Evolutionary conservation across 805 yeast species (phyloP), one percentile per base, ranked within the genome.

Genomic region (Lachancea fermentati): DNA sequence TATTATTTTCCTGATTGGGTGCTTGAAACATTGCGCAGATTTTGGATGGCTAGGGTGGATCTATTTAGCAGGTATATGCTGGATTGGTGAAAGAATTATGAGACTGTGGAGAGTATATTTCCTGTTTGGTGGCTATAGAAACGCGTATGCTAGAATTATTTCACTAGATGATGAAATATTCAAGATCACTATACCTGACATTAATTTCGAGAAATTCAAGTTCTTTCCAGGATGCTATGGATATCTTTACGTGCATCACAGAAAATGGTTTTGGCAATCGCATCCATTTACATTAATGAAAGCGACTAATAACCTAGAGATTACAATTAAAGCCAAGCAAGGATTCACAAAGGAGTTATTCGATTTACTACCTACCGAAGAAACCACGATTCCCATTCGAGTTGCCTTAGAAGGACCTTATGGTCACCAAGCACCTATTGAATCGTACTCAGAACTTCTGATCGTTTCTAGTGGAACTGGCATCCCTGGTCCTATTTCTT

Each of bases 381-480:
- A 41, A 6, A 14, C 50, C 14, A 40, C 36, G 11, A 46, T 59
- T 19, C 45, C 53, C 19, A 56, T 73, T 35, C 64, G 61, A 15
- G 54, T 69, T 7, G 56, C 67, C 8, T 34, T 78, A 2, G 91
- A 83, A 54, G 91, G 91, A 1, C 88, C 89, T 2, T 83, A 84
- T 52, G 85, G 91, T 2, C 66, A 68, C 30, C 47, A 71, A 2
- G 55, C 74, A 4, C 73, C 79, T 2, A 62, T 76, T 12, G 61
- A 65, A 18, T 62, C 66, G 32, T 81, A 72, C 49, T 73, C 76
- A 36, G 71, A 73, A 42, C 72, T 79, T 4, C 67, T 81, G 5
- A 69, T 80, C 32, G 46, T 83, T 17, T 82, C 89, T 5, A 89
- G 87, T 35, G 91, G 93, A 22, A 78, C 78, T 39, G 93, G 93